A percentile compares a stretch with the other conserved stretches of the same genome.
Conservation (phyloP, 176 grass and related monocot species). For the Thalia dealbata region DNA sequence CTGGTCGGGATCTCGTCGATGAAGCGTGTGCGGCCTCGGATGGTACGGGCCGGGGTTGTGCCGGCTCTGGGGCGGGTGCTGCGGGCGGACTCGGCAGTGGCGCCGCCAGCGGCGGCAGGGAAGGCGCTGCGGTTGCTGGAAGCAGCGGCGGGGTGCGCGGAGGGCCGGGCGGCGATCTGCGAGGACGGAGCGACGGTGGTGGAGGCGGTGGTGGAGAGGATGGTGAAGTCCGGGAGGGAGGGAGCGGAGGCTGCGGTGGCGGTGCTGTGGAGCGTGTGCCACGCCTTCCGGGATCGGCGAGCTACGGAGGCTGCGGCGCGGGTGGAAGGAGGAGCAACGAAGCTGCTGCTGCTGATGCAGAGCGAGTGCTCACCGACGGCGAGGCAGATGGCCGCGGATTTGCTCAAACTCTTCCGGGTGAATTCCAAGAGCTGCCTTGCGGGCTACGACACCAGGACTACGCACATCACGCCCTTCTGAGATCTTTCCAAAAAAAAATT, state of each 20-base stretch:
- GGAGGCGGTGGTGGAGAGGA: conserved; percentile 35
- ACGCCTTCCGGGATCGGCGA: conserved; percentile 7
- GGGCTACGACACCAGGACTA: conserved; percentile 90
- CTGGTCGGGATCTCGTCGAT: conserved; percentile 28
- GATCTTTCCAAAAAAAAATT: background rate
- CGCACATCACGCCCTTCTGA: conserved; percentile 95
- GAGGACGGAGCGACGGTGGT: conserved; percentile 36
- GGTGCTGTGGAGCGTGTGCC: conserved; percentile 19
- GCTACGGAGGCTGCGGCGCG: background rate
- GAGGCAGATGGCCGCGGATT: conserved; percentile 65
- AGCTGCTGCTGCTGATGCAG: conserved; percentile 72
- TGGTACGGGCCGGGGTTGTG: conserved; percentile 55
- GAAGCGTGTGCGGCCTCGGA: conserved; percentile 35
- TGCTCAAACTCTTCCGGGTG: conserved; percentile 76
- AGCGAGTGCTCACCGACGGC: conserved; percentile 64
- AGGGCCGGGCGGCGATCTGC: conserved; percentile 76
- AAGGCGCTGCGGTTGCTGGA: conserved; percentile 55
- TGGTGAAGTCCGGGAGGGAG: conserved; percentile 34
- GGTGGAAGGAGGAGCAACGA: conserved; percentile 1
- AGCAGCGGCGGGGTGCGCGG: conserved; percentile 51
- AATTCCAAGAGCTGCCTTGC: conserved; percentile 77
- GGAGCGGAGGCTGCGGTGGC: conserved; percentile 12
- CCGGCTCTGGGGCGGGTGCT: conserved; percentile 38
- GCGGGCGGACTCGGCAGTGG: background rate
- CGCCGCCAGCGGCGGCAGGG: conserved; percentile 12